Evolutionary conservation across 2,329 filamentous ascomycete species (phyloP).

Genomic region (Fusarium incarnatum): DNA sequence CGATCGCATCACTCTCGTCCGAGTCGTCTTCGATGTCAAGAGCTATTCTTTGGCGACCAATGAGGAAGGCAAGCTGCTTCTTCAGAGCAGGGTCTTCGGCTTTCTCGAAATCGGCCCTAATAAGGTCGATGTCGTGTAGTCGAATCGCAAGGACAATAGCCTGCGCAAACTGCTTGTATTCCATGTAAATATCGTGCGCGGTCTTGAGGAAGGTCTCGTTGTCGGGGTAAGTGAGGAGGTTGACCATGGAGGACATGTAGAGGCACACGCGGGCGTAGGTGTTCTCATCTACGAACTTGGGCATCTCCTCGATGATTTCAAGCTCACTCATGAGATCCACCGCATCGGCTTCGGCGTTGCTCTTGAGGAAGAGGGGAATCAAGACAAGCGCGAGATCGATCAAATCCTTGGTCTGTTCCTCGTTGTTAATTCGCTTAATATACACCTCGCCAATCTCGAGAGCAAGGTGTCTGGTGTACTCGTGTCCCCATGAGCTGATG

Average conservation of each 20-base stretch:
- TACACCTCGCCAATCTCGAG: slow-evolving; percentile 97
- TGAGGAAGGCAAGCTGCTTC: slow-evolving; percentile 94
- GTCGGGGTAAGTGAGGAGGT: slow-evolving; percentile 95
- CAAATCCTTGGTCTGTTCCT: slow-evolving; percentile 85
- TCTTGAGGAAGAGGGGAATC: slow-evolving; percentile 94
- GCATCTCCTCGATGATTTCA: slow-evolving; percentile 94
- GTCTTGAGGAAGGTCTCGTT: slow-evolving; percentile 95
- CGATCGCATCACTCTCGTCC: slow-evolving; percentile 78
- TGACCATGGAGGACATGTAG: slow-evolving; percentile 99
- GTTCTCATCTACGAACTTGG: slow-evolving; percentile 90
- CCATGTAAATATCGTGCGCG: slow-evolving; percentile 91
- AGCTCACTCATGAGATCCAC: slow-evolving; percentile 97
- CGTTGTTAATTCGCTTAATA: slow-evolving; percentile 84
- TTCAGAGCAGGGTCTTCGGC: slow-evolving; percentile 84
- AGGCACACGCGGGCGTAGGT: slow-evolving; percentile 93
- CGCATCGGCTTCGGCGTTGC: slow-evolving; percentile 97
- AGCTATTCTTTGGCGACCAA: slow-evolving; percentile 90
- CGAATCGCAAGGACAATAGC: slow-evolving; percentile 95
- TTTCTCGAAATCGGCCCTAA: slow-evolving; percentile 82
- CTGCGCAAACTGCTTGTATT: slow-evolving; percentile 92
- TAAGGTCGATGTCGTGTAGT: slow-evolving; percentile 86
- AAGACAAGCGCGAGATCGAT: slow-evolving; percentile 85
- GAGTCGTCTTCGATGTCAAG: slow-evolving; percentile 75
- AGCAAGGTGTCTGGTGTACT: slow-evolving; percentile 95
- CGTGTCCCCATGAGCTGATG: slow-evolving; percentile 97